Conservation (phyloP, 139 green algal genomes). For the Nannochloris sp. region DNA sequence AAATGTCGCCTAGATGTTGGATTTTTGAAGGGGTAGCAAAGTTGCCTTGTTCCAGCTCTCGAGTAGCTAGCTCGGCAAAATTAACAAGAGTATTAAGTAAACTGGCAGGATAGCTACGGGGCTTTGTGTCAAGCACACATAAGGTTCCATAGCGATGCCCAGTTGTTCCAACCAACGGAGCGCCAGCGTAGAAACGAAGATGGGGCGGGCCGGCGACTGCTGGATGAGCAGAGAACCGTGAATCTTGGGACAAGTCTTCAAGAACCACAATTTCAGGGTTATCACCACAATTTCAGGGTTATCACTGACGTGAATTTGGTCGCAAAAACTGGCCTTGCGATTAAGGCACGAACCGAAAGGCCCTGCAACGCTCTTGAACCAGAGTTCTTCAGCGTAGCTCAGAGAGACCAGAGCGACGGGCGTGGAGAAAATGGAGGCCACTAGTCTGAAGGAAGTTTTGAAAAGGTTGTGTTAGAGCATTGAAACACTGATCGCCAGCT, state of each 20-base stretch:
- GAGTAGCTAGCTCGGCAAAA: conserved; percentile 74
- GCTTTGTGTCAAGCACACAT: conserved; percentile 63
- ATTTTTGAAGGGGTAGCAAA: background rate
- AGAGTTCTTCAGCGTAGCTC: background rate
- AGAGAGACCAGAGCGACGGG: background rate
- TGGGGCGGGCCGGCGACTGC: conserved; percentile 47
- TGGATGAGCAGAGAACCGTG: conserved; percentile 9
- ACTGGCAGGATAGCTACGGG: conserved; percentile 47
- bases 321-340: background rate
- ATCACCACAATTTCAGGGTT: background rate
- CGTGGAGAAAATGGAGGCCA: background rate
- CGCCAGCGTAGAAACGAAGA: conserved; percentile 80
- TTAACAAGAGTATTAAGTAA: conserved; percentile 64
- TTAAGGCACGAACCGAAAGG: background rate
- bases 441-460: too few relatives aligned
- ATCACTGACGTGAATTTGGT: background rate
- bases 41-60: conserved; percentile 60
- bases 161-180: conserved; percentile 47
- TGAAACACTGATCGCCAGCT: too few relatives aligned
- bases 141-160: conserved; percentile 63
- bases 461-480: too few relatives aligned
- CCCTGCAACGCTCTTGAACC: background rate
- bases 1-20: background rate
- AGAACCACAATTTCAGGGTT: background rate
- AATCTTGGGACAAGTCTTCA: background rate